These are phyloP conservation scores for Pisolithus tinctorius DNA, from an alignment of 768 basidiomycete species.

Conservation along the genomic window DNA sequence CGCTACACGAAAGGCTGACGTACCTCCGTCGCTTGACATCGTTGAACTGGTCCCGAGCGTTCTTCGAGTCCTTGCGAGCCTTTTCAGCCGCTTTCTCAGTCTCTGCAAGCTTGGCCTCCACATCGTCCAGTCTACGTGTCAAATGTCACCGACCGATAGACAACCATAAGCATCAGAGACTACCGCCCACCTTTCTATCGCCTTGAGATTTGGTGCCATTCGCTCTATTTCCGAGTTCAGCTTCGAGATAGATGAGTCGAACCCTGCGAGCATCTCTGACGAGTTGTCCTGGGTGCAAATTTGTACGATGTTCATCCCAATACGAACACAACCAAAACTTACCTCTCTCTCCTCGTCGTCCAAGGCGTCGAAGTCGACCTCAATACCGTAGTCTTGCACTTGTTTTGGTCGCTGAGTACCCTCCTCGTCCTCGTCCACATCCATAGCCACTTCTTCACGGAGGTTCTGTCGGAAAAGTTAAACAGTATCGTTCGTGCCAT, in stretches of 20 bases:
- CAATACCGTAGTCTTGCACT: constrained; percentile 81
- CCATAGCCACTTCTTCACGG: constrained; percentile 85
- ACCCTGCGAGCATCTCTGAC: constrained; percentile 56
- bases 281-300: constrained; percentile 45
- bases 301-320: background rate
- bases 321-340: constrained; percentile 13
- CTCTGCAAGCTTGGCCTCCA: constrained; percentile 76
- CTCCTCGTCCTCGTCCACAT: constrained; percentile 84
- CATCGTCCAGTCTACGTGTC: constrained; percentile 64
- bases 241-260: constrained; percentile 68
- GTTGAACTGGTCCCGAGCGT: constrained; percentile 87
- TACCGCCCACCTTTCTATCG: constrained; percentile 68
- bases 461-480: constrained; percentile 49
- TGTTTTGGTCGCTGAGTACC: constrained; percentile 66
- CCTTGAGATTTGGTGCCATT: constrained; percentile 97
- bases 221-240: constrained; percentile 77
- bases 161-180: background rate
- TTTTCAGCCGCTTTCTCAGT: constrained; percentile 92
- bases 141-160: background rate
- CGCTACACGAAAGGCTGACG: constrained; percentile 9
- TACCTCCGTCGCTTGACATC: constrained; percentile 80
- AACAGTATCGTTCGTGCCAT: background rate
- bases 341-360: constrained; percentile 72
- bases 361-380: constrained; percentile 74
- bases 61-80: constrained; percentile 83